Percentiles rank a stretch among this genome's conserved stretches.
Conservation (phyloP, 2,329 filamentous ascomycete genomes). For the Ceratocystis albifundus region DNA sequence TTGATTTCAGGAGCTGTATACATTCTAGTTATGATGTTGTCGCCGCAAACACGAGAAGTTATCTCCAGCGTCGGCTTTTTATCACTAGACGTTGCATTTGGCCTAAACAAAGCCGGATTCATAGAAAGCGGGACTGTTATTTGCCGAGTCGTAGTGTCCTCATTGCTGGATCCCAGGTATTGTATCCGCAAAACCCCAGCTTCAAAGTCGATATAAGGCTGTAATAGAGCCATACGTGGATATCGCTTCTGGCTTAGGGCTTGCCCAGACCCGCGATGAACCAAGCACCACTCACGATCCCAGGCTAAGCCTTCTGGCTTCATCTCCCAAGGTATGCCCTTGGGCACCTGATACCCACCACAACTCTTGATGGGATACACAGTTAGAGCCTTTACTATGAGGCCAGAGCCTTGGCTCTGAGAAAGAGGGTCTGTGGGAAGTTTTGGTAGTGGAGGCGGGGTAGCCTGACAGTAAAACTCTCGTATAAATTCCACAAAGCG, state of each 20-base stretch:
- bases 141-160: conserved; percentile 27
- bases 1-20: conserved; percentile 58
- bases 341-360: conserved; percentile 61
- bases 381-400: conserved; percentile 48
- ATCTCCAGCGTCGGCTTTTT: background rate
- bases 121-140: conserved; percentile 54
- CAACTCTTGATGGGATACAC: conserved; percentile 96
- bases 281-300: conserved; percentile 93
- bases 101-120: conserved; percentile 47
- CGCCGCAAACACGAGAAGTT: conserved; percentile 66
- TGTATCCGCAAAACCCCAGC: conserved; percentile 52
- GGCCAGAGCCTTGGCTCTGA: background rate
- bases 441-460: background rate
- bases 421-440: background rate
- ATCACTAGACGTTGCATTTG: conserved; percentile 17
- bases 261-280: conserved; percentile 74
- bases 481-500: conserved; percentile 58
- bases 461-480: conserved; percentile 38
- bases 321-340: conserved; percentile 58
- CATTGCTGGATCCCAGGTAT: conserved; percentile 32
- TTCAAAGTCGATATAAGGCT: conserved; percentile 60
- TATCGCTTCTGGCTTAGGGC: conserved; percentile 82
- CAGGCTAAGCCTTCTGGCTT: conserved; percentile 73
- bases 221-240: conserved; percentile 75
- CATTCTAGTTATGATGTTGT: conserved; percentile 56